Evolutionary conservation across 1,139 yeast genomes (phyloP), one percentile per base, ranked within the genome.

Genomic region (Sugiyamaella neomexicana): DNA sequence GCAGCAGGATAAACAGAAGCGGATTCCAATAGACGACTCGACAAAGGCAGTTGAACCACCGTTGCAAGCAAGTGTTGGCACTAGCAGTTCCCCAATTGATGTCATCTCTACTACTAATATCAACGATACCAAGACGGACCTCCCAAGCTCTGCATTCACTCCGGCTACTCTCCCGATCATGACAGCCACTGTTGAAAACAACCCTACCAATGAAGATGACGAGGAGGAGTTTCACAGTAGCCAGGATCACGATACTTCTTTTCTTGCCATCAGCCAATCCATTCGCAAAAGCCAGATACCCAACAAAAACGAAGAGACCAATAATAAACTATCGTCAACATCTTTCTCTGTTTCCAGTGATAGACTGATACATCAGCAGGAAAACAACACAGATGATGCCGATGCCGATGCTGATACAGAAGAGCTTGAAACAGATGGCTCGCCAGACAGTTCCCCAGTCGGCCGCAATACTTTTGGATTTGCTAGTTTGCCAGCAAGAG

Each of bases 401-500:
- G 25, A 40, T 8, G 53, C 42, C 8, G 39, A 41, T 46, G 39
- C 34, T 12, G 42, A 36, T 1, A 66, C 65, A 46, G 65, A 60
- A 31, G 55, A 49, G 32, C 58, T 56, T 38, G 55, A 50, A 34
- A 61, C 61, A 23, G 58, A 56, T 15, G 47, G 58, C 8, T 57
- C 61, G 5, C 17, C 34, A 9, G 45, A 41, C 15, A 49, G 54
- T 20, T 54, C 57, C 1, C 60, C 61, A 1, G 58, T 55, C 2
- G 52, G 50, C 34, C 55, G 58, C 25, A 58, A 65, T 15, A 56
- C 67, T 34, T 68, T 73, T 67, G 67, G 76, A 8, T 77, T 77
- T 66, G 77, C 78, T 1, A 68, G 75, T 17, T 63, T 77, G 46
- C 81, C 81, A 0, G 72, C 73, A 6, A 68, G 77, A 56, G 78